phyloP scores from a whole-genome alignment of 805 yeast genomes.

The Diddensiella transvaalensis region DNA sequence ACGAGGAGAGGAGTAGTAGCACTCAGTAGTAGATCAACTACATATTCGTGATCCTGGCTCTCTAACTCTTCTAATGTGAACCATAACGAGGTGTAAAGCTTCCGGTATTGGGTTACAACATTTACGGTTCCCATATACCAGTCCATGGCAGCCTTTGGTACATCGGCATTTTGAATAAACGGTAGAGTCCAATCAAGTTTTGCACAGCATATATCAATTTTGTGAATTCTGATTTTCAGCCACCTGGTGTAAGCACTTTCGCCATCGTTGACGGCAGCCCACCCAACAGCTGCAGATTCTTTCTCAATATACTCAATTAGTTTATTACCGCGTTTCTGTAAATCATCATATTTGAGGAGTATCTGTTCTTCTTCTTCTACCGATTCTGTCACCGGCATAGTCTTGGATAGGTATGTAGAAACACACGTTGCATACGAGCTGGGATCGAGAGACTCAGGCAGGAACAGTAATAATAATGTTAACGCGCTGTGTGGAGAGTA shows the following conservation, averaged over 20 bases:
- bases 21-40: constrained; percentile 15
- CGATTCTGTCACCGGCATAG: not conserved
- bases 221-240: constrained; percentile 27
- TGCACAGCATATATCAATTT: constrained; percentile 27
- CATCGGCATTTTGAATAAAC: constrained; percentile 14
- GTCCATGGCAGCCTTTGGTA: constrained; percentile 16
- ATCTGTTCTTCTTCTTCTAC: not conserved
- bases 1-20: constrained; percentile 19
- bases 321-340: constrained; percentile 13
- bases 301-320: constrained; percentile 14
- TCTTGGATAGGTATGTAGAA: not conserved
- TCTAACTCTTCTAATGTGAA: constrained; percentile 23
- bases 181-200: constrained; percentile 13
- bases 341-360: not conserved
- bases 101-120: constrained; percentile 26
- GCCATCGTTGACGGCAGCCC: constrained; percentile 6
- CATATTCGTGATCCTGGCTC: constrained; percentile 15
- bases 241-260: constrained; percentile 22
- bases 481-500: constrained; percentile 28
- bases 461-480: constrained; percentile 26
- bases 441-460: constrained; percentile 32
- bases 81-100: not conserved
- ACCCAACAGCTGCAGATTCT: constrained; percentile 15
- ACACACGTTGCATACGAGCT: constrained; percentile 13
- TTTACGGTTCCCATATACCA: constrained; percentile 33